These are phyloP conservation scores for Polygonum aviculare DNA, from an alignment of 148 eudicot species.

Conservation along the genomic window DNA sequence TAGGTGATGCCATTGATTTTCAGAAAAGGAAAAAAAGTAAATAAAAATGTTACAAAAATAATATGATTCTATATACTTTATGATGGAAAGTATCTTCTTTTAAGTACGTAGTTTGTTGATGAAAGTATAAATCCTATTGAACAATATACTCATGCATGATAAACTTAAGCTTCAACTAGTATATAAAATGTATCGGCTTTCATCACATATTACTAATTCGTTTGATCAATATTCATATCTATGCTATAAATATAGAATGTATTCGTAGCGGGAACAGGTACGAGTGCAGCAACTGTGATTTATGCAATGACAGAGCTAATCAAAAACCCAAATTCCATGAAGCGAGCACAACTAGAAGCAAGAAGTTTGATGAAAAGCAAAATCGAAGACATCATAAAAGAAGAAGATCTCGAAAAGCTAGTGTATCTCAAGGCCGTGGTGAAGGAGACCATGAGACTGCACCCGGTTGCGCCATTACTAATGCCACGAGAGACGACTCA, in stretches of 20 bases:
- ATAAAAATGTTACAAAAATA: no score
- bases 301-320: slow-evolving; percentile 36
- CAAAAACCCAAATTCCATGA: slow-evolving; percentile 20
- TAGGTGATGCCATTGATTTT: no score
- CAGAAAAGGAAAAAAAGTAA: no score
- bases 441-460: slow-evolving; percentile 29
- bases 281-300: slow-evolving; percentile 17
- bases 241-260: background rate
- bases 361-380: background rate
- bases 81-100: no score
- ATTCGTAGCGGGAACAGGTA: slow-evolving; percentile 27
- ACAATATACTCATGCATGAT: no score
- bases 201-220: background rate
- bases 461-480: slow-evolving; percentile 25
- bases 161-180: no score
- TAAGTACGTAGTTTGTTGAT: no score
- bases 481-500: slow-evolving; percentile 19
- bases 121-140: no score
- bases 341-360: slow-evolving; percentile 22
- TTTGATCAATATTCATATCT: background rate
- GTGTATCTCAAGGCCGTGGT: slow-evolving; percentile 21
- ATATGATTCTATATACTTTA: no score
- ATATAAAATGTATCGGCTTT: background rate
- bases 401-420: slow-evolving; percentile 17
- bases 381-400: slow-evolving; percentile 10